These are phyloP conservation scores for Geotrichum histeridarum DNA, from an alignment of 1,139 yeast species.

Conservation along the genomic window DNA sequence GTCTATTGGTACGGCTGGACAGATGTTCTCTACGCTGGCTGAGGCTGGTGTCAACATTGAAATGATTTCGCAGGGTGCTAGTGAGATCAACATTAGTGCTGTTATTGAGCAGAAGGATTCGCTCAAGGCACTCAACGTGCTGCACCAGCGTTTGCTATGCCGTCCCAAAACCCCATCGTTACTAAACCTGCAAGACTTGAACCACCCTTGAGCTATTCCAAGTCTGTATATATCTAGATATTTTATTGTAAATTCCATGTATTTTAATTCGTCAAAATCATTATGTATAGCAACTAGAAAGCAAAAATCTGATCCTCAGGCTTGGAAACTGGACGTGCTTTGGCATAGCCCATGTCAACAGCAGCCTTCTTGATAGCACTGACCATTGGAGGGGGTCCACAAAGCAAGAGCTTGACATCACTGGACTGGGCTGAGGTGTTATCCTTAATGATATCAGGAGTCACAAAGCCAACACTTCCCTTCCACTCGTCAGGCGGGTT, in stretches of 20 bases:
- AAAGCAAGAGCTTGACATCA: slow-evolving; percentile 67
- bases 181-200: slow-evolving; percentile 5
- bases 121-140: slow-evolving; percentile 75
- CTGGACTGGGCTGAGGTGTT: slow-evolving; percentile 56
- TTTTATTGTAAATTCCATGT: too few relatives aligned
- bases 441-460: slow-evolving; percentile 62
- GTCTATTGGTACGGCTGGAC: slow-evolving; percentile 92
- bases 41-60: slow-evolving; percentile 90
- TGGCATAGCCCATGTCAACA: slow-evolving; percentile 62
- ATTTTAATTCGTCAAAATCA: neutral
- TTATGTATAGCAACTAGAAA: slow-evolving; percentile 43
- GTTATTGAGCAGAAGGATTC: slow-evolving; percentile 83
- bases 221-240: too few relatives aligned
- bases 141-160: slow-evolving; percentile 66
- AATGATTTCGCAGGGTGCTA: slow-evolving; percentile 98
- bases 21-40: slow-evolving; percentile 91
- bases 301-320: slow-evolving; percentile 85
- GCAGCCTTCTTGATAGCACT: slow-evolving; percentile 74
- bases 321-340: slow-evolving; percentile 84
- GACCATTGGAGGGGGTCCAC: slow-evolving; percentile 91
- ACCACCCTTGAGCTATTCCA: neutral
- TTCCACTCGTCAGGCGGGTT: slow-evolving; percentile 65
- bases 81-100: slow-evolving; percentile 93
- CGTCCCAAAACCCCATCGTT: slow-evolving; percentile 14
- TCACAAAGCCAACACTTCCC: slow-evolving; percentile 73